A percentile compares a stretch with the other conserved stretches of the same genome.
Evolutionary conservation across 1,284 basidiomycete genomes (phyloP).

Genomic region (Somion occarium): DNA sequence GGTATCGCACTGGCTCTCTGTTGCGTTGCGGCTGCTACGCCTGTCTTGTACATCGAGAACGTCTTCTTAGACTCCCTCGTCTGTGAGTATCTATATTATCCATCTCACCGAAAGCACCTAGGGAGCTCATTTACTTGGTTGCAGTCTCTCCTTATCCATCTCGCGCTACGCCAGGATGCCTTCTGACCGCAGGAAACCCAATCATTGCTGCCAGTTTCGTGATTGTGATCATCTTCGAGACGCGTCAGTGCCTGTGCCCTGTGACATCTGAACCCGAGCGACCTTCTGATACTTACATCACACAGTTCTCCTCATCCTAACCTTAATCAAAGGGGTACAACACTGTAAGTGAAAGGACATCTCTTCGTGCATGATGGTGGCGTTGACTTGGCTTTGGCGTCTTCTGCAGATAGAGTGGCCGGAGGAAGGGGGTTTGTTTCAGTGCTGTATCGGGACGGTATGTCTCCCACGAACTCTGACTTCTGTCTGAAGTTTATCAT

Average conservation of each 20-base stretch:
- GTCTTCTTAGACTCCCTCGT: slow-evolving; percentile 3
- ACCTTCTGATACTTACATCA: neutral
- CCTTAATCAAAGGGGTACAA: slow-evolving; percentile 10
- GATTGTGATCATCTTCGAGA: slow-evolving; percentile 7
- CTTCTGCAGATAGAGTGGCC: slow-evolving; percentile 1
- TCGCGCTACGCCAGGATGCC: slow-evolving; percentile 8
- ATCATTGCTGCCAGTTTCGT: slow-evolving; percentile 7
- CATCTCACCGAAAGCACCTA: neutral
- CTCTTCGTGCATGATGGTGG: too few species aligned
- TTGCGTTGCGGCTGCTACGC: neutral
- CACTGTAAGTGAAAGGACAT: neutral
- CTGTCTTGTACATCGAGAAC: slow-evolving; percentile 2
- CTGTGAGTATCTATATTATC: slow-evolving; percentile 2
- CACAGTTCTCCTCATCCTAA: neutral
- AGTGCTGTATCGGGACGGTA: slow-evolving; percentile 9
- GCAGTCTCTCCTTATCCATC: slow-evolving; percentile 3
- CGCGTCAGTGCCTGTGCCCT: neutral
- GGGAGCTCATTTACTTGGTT: neutral
- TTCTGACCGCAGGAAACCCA: slow-evolving; percentile 3
- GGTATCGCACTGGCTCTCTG: slow-evolving; percentile 1
- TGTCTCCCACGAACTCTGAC: neutral
- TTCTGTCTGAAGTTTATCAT: neutral
- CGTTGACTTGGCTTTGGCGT: neutral
- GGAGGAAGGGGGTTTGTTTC: slow-evolving; percentile 1
- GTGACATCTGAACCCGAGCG: neutral